Base-by-base conservation (phyloP, 768 basidiomycete species). In the Paxillus involutus region DNA sequence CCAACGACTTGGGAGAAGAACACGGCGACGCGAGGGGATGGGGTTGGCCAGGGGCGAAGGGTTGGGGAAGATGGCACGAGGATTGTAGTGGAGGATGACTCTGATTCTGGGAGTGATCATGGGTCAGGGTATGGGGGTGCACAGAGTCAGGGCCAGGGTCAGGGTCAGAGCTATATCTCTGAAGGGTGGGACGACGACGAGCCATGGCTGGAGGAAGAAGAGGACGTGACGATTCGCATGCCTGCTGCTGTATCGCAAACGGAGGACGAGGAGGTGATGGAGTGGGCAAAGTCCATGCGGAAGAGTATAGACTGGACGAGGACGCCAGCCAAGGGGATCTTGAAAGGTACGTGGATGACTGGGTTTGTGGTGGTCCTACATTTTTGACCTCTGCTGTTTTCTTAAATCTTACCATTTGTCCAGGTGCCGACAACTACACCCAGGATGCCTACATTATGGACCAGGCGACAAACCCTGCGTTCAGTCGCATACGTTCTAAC, bases 181-280 rank as follows among this genome's bases (percentile, higher is more conserved):
- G 87, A 87, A 41, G 85, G 85, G 17, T 89, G 87, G 79, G 88
- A 89, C 45, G 88, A 89, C 47, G 86, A 89, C 58, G 91, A 92
- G 44, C 86, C 88, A 37, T 89, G 86, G 85, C 84, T 84, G 48
- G 79, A 82, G 39, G 80, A 83, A 44, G 81, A 78, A 49, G 87
- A 88, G 66, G 89, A 89, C 53, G 73, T 82, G 32, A 92, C 90
- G 3, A 89, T 92, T 49, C 79, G 89, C 16, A 56, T 69, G 14
- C 11, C 47, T 6, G 58, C 62, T 6, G 61, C 46, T 21, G 21
- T 21, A 2, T 2, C 56, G 6, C 58, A 40, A 30, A 35, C 2
- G 7, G 80, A 84, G 30, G 83, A 80, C 13, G 77, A 76, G 24
- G 83, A 83, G 35, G 80, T 82, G 53, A 87, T 89, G 63, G 84